phyloP scores from a whole-genome alignment of 2,329 filamentous ascomycete species.

The Cercospora sesami region DNA sequence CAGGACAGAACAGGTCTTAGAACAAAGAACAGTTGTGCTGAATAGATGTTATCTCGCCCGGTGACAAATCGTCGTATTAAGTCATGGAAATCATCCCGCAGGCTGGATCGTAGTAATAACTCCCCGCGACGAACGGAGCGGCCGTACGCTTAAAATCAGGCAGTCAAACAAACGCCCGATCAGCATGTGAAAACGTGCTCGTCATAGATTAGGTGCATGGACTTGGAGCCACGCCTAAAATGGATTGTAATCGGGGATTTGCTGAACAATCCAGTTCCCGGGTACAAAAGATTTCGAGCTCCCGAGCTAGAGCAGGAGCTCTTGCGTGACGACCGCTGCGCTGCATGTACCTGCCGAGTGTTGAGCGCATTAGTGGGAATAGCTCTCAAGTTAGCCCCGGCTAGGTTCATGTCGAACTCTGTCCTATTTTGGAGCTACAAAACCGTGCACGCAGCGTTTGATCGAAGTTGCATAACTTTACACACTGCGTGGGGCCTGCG shows the following conservation, averaged over 20 bases:
- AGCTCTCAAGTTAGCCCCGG: not conserved
- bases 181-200: slow-evolving; percentile 19
- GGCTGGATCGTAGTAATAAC: not conserved
- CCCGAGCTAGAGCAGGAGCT: slow-evolving; percentile 1
- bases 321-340: not conserved
- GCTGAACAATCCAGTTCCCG: slow-evolving; percentile 4
- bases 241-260: slow-evolving; percentile 1
- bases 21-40: not conserved
- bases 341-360: not conserved
- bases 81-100: not conserved
- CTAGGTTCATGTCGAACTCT: not conserved
- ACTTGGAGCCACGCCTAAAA: not conserved
- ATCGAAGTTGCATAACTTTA: not conserved
- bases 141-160: not conserved
- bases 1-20: not conserved
- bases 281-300: slow-evolving; percentile 5
- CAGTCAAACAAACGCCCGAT: slow-evolving; percentile 13
- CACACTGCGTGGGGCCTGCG: not conserved
- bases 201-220: slow-evolving; percentile 24
- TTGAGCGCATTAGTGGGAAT: not conserved
- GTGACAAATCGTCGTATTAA: not conserved
- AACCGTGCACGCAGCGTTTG: not conserved
- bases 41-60: not conserved
- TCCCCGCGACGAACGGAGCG: not conserved
- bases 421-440: not conserved